A percentile compares a stretch with the other conserved stretches of the same genome.
phyloP scores from a whole-genome alignment of 768 basidiomycete genomes.

The Calocybe cyanea region DNA sequence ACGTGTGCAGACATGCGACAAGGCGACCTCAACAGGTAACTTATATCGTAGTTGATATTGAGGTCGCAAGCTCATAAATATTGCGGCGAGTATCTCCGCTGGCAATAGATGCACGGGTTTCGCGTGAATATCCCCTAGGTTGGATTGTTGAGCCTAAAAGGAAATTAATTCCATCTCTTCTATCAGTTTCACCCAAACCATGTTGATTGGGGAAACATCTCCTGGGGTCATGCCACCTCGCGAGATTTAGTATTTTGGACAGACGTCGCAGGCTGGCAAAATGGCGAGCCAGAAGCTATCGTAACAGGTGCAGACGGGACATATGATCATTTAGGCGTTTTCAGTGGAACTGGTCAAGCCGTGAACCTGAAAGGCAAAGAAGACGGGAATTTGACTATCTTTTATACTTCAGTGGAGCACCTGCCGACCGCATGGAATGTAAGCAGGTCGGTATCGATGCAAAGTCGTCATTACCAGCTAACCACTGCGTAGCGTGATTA shows the following conservation, averaged over 20 bases:
- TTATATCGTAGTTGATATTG: conserved; percentile 17
- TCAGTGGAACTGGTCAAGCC: conserved; percentile 1
- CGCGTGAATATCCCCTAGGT: too few species aligned
- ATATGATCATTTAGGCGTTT: conserved; percentile 1
- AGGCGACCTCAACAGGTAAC: conserved; percentile 31
- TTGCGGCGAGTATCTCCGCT: conserved; percentile 26
- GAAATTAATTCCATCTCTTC: background rate
- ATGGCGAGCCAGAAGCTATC: background rate
- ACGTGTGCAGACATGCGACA: conserved; percentile 38
- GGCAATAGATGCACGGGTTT: conserved; percentile 19
- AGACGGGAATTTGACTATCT: background rate
- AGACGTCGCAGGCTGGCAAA: background rate
- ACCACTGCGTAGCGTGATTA: background rate
- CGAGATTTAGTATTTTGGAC: background rate
- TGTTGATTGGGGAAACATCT: conserved; percentile 2
- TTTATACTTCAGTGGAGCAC: conserved; percentile 2
- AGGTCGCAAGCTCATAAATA: conserved; percentile 24
- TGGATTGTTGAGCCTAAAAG: too few species aligned
- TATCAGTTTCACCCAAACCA: conserved; percentile 3
- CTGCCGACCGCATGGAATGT: conserved; percentile 1
- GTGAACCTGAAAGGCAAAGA: background rate
- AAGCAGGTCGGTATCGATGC: background rate
- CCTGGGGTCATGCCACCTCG: conserved; percentile 2
- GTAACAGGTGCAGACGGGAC: background rate
- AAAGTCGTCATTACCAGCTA: background rate